Base-by-base conservation (phyloP, 768 basidiomycete species). In the Paxillus involutus region DNA sequence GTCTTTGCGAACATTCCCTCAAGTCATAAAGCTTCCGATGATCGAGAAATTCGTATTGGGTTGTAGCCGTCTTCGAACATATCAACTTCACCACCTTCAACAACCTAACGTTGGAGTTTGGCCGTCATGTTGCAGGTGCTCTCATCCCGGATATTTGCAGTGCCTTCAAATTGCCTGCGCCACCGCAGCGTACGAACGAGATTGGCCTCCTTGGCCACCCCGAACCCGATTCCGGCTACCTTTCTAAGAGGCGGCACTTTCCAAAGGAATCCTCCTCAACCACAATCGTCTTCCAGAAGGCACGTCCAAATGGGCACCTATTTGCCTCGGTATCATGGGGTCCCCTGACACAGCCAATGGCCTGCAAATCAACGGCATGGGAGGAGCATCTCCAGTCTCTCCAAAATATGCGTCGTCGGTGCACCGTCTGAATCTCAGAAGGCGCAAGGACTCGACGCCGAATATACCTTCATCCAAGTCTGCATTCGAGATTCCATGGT, bases 281-380 rank as follows among this genome's bases (percentile, higher is more conserved):
- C 76, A 75, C 7, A 65, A 69, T 3, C 63, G 78, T 53, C 79
- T 91, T 6, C 87, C 88, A 13, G 52, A 60, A 17, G 73, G 81
- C 51, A 73, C 63, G 13, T 59, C 73, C 0, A 68, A 79, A 64
- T 89, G 86, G 88, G 67, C 73, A 14, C 71, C 73, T 30, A 82
- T 89, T 45, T 86, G 90, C 59, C 77, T 85, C 9, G 80, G 84
- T 0, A 79, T 89, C 13, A 90, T 91, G 88, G 89, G 89, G n/a
- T 89, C 88, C 3, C 89, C 89, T 0, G 89, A 92, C 62, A 76
- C 83, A 3, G 73, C 78, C 51, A 72, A 88, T 59, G 81, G 80
- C 1, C 74, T 87, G 14, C 89, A 92, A 68, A 74, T 91, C 13
- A 84, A 92, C 59, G 89, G 89, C 11, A 88, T 91, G 86, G 89